These are phyloP conservation scores for Ophiostoma pallidulum DNA, from an alignment of 2,329 filamentous ascomycete species.

Conservation along the genomic window DNA sequence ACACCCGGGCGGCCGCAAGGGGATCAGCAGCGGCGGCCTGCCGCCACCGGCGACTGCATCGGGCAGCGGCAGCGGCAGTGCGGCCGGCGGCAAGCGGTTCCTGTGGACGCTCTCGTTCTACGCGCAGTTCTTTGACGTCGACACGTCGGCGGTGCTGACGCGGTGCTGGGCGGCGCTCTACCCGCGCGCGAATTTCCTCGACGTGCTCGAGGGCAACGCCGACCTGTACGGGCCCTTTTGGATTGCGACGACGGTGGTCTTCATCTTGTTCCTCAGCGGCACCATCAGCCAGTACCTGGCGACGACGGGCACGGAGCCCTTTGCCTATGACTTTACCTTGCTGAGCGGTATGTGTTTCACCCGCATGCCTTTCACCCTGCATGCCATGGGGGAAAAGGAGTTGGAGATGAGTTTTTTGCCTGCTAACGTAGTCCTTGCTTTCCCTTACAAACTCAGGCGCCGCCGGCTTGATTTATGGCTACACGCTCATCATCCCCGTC, in stretches of 20 bases:
- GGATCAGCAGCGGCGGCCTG: slow-evolving; percentile 38
- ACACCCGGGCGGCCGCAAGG: slow-evolving; percentile 39
- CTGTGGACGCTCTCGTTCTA: slow-evolving; percentile 93
- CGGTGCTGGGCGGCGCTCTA: slow-evolving; percentile 85
- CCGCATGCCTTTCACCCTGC: too few species aligned
- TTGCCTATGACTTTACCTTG: slow-evolving; percentile 85
- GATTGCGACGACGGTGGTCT: slow-evolving; percentile 95
- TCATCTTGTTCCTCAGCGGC: slow-evolving; percentile 90
- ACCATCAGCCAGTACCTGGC: slow-evolving; percentile 89
- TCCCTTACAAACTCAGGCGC: slow-evolving; percentile 55
- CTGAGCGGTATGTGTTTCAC: slow-evolving; percentile 56
- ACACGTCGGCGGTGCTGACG: slow-evolving; percentile 78
- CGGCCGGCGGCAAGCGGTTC: slow-evolving; percentile 61
- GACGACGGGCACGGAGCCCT: slow-evolving; percentile 56
- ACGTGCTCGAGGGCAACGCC: slow-evolving; percentile 92
- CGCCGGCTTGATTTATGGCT: slow-evolving; percentile 89
- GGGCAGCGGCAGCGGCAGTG: slow-evolving; percentile 24
- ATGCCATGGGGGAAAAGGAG: too few species aligned
- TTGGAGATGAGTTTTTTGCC: too few species aligned
- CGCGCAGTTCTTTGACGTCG: slow-evolving; percentile 96
- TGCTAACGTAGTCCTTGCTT: too few species aligned
- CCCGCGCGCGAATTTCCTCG: slow-evolving; percentile 88
- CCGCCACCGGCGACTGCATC: slow-evolving; percentile 48
- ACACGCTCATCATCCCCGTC: slow-evolving; percentile 79
- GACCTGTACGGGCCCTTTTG: slow-evolving; percentile 96